Percentiles rank a stretch among this genome's conserved stretches.
These are phyloP conservation scores for Radiomyces spectabilis DNA, from an alignment of 192 early-diverging fungal genomes.

Conservation along the genomic window DNA sequence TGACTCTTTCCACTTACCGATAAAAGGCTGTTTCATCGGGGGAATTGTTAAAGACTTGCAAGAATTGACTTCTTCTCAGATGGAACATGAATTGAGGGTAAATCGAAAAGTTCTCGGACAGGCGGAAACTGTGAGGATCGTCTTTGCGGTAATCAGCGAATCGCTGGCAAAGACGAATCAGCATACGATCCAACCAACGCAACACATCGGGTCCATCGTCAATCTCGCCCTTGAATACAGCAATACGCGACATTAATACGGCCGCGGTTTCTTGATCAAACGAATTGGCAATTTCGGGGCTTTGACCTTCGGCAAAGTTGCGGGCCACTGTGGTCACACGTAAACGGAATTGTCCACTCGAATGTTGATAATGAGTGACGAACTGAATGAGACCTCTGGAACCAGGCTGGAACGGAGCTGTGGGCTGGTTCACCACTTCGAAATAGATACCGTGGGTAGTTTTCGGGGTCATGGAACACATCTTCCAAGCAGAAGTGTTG, in stretches of 20 bases:
- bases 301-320: slow-evolving; percentile 71
- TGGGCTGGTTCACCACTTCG: slow-evolving; percentile 89
- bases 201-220: slow-evolving; percentile 97
- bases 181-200: slow-evolving; percentile 96
- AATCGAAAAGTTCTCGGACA: slow-evolving; percentile 91
- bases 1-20: slow-evolving; percentile 35
- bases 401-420: slow-evolving; percentile 71
- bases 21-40: slow-evolving; percentile 97
- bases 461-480: slow-evolving; percentile 79
- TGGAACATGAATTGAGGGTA: slow-evolving; percentile 99
- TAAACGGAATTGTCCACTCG: slow-evolving; percentile 81
- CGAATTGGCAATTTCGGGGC: slow-evolving; percentile 79
- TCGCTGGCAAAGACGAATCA: slow-evolving; percentile 96
- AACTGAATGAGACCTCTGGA: slow-evolving; percentile 90
- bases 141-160: slow-evolving; percentile 96
- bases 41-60: slow-evolving; percentile 98
- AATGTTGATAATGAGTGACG: slow-evolving; percentile 93
- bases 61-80: slow-evolving; percentile 89
- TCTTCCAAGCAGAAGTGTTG: slow-evolving; percentile 92
- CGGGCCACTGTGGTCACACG: slow-evolving; percentile 94
- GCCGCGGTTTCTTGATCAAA: slow-evolving; percentile 99
- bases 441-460: slow-evolving; percentile 91
- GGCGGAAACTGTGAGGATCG: slow-evolving; percentile 85
- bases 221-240: slow-evolving; percentile 92
- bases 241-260: slow-evolving; percentile 95